A percentile compares a stretch with the other conserved stretches of the same genome.
Evolutionary conservation across 768 basidiomycete species (phyloP).

Genomic region (Boletus barrowsii): DNA sequence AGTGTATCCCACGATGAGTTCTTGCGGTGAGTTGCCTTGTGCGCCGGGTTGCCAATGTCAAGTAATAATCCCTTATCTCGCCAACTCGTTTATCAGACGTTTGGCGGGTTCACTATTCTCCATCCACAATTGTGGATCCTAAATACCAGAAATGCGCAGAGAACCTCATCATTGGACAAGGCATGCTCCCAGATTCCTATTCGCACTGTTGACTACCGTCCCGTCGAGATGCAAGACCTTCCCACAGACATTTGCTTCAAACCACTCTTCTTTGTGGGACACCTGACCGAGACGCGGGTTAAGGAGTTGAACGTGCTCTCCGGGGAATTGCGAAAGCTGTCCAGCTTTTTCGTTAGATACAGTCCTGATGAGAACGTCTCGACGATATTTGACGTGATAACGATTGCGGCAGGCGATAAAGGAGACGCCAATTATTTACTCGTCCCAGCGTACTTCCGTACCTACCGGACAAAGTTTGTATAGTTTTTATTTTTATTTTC

Average conservation of each 20-base stretch:
- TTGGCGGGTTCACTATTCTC: constrained; percentile 37
- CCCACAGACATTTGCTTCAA: constrained; percentile 36
- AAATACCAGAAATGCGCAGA: constrained; percentile 29
- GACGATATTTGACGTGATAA: constrained; percentile 29
- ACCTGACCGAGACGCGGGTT: constrained; percentile 17
- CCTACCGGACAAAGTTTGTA: constrained; percentile 40
- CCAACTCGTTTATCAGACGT: constrained; percentile 19
- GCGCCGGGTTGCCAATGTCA: neutral
- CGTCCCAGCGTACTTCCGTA: constrained; percentile 33
- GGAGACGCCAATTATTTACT: constrained; percentile 23
- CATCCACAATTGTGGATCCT: constrained; percentile 32
- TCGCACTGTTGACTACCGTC: constrained; percentile 33
- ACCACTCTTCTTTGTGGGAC: constrained; percentile 32
- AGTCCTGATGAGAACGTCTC: constrained; percentile 10
- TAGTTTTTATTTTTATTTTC: neutral
- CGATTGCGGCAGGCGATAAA: constrained; percentile 27
- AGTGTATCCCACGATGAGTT: constrained; percentile 35
- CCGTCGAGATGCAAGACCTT: constrained; percentile 38
- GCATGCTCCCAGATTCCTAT: constrained; percentile 34
- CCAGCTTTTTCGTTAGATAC: constrained; percentile 29
- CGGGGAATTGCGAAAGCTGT: constrained; percentile 18
- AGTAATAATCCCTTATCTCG: neutral
- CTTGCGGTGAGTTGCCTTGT: constrained; percentile 19
- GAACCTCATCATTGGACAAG: constrained; percentile 32
- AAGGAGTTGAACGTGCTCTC: constrained; percentile 24